These are phyloP conservation scores for Spirogloea muscicola DNA, from an alignment of 139 green algal species.

Conservation along the genomic window DNA sequence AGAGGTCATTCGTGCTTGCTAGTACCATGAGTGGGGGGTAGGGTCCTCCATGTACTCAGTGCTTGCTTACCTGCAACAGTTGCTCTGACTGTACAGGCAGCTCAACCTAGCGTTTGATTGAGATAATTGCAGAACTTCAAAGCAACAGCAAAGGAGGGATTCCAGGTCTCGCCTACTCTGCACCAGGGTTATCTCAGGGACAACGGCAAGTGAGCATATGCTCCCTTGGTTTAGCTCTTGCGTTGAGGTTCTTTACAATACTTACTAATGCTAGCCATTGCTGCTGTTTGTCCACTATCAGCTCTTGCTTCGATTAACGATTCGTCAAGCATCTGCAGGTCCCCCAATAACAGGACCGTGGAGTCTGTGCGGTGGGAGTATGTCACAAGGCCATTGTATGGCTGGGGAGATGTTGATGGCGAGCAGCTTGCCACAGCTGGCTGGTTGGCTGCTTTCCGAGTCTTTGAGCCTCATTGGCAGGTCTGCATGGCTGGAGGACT, in stretches of 20 bases:
- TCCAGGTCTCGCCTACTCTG: slow-evolving; percentile 36
- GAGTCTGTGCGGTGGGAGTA: slow-evolving; percentile 67
- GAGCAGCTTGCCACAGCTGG: slow-evolving; percentile 71
- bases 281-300: too few relatives aligned
- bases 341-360: slow-evolving; percentile 7
- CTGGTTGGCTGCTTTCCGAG: slow-evolving; percentile 82
- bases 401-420: slow-evolving; percentile 68
- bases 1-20: too few relatives aligned
- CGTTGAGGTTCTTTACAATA: too few relatives aligned
- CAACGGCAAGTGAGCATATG: slow-evolving; percentile 18
- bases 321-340: slow-evolving; percentile 4
- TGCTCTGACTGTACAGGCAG: too few relatives aligned
- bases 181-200: slow-evolving; percentile 33
- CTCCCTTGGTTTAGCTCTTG: too few relatives aligned
- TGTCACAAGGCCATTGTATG: slow-evolving; percentile 57
- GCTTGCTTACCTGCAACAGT: too few relatives aligned
- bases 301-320: too few relatives aligned
- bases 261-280: too few relatives aligned
- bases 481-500: slow-evolving; percentile 82
- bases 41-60: too few relatives aligned
- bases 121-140: slow-evolving; percentile 48
- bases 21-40: too few relatives aligned
- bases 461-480: slow-evolving; percentile 99
- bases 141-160: slow-evolving; percentile 7
- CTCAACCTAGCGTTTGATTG: too few relatives aligned